These are phyloP conservation scores for Epichloe sylvatica DNA, from an alignment of 2,329 filamentous ascomycete genomes.

Conservation along the genomic window DNA sequence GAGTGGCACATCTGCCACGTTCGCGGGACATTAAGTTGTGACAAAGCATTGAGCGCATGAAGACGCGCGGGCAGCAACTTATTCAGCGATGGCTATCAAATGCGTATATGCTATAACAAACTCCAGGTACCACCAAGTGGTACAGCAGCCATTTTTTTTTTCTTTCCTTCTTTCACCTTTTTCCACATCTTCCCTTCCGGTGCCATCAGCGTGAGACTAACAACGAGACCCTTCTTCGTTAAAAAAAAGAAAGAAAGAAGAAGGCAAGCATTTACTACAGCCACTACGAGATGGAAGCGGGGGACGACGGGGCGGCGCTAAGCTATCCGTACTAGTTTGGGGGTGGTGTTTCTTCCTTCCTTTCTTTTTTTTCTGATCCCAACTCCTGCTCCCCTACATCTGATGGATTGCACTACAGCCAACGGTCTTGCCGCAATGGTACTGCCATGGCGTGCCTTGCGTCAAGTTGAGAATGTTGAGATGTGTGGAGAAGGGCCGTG, in stretches of 20 bases:
- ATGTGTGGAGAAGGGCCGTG: constrained; percentile 2
- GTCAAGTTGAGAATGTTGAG: neutral
- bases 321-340: neutral
- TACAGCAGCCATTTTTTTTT: neutral
- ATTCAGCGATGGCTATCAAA: no score
- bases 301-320: neutral
- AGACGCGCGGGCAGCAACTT: no score
- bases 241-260: neutral
- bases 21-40: neutral
- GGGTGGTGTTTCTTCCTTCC: neutral
- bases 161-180: neutral
- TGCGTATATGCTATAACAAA: neutral
- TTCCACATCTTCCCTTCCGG: neutral
- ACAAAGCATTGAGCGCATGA: no score
- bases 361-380: neutral
- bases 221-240: neutral
- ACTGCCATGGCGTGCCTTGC: neutral
- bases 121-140: neutral
- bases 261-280: neutral
- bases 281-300: neutral
- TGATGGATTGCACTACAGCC: neutral
- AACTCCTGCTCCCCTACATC: neutral
- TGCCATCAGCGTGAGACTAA: neutral
- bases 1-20: neutral
- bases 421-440: neutral